Evolutionary conservation across 2,329 filamentous ascomycete genomes (phyloP), one percentile per base, ranked within the genome.

Genomic region (Colletotrichum trifolii): DNA sequence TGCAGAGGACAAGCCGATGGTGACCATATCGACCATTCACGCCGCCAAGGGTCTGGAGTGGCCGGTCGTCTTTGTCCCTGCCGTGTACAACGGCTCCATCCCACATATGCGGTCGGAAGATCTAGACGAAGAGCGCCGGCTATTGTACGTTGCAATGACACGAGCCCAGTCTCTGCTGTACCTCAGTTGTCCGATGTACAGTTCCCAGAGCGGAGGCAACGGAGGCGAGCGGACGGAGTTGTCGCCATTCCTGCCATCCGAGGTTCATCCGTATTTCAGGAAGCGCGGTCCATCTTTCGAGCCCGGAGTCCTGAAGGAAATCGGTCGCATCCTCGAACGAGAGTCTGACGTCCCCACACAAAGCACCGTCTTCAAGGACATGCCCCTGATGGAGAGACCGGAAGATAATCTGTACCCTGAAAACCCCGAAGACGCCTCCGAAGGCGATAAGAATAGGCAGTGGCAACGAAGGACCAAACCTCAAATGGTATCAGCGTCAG

Each of bases 71-170:
- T 98, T 98, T 75, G 89, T 98, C 13, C 94, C 96, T 6, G 92
- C 92, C 1, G 91, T 93, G 34, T 97, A 97, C 73, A 88, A 94
- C 50, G 96, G 95, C 1, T 95, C 91, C 2, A 96, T 98, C 64
- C 95, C 95, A 5, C 95, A 98, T 75, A 91, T 90, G 2, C 86
- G 94, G 70, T 87, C 94, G 2, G 94, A 97, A 49, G 93, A 98
- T 73, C 83, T 85, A 3, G 91, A 95, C 61, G 95, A 99, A 76
- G 95, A 99, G 75, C 85, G 96, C 64, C 85, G 95, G 35, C 79
- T 99, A 49, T 82, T 99, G 0, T 99, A 98, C 72, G 96, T 99
- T 12, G 95, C 94, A 35, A 98, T 99, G 94, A 99, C 95, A 3
- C 85, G 95, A 74, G 95, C 96, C 7, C 90, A 98, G 74, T 90